Conservation (phyloP, 2,329 filamentous ascomycete species). For the Aspergillus tubingensis region DNA sequence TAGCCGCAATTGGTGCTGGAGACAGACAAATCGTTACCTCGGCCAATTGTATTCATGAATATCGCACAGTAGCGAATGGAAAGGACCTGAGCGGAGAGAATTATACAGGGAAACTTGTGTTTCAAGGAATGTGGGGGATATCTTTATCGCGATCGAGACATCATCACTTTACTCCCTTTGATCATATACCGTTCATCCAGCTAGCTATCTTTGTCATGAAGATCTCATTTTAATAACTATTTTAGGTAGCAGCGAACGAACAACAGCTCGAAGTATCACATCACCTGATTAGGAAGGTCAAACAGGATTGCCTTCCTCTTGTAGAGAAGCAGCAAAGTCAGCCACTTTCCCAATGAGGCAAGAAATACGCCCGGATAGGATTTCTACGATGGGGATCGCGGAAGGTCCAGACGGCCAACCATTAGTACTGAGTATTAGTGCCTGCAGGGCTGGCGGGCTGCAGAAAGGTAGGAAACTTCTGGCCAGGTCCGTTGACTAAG, state of each 20-base stretch:
- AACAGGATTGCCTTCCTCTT: background rate
- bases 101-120: too few relatives aligned
- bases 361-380: conserved; percentile 6
- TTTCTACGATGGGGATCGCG: background rate
- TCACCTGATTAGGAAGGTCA: background rate
- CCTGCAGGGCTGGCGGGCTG: conserved; percentile 1
- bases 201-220: background rate
- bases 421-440: too few relatives aligned
- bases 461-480: background rate
- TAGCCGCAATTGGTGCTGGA: too few relatives aligned
- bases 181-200: background rate
- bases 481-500: conserved; percentile 21
- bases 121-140: too few relatives aligned
- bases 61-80: too few relatives aligned
- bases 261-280: background rate
- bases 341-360: conserved; percentile 3
- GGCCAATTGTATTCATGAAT: too few relatives aligned
- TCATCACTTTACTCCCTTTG: background rate
- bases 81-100: too few relatives aligned
- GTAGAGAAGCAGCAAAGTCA: background rate
- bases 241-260: conserved; percentile 3
- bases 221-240: background rate
- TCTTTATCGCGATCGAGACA: too few relatives aligned
- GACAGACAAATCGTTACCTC: too few relatives aligned
- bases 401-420: conserved; percentile 3